These are phyloP conservation scores for Physcomitrium patens DNA, from an alignment of 225 moss, liverwort and hornwort genomes.

Conservation along the genomic window DNA sequence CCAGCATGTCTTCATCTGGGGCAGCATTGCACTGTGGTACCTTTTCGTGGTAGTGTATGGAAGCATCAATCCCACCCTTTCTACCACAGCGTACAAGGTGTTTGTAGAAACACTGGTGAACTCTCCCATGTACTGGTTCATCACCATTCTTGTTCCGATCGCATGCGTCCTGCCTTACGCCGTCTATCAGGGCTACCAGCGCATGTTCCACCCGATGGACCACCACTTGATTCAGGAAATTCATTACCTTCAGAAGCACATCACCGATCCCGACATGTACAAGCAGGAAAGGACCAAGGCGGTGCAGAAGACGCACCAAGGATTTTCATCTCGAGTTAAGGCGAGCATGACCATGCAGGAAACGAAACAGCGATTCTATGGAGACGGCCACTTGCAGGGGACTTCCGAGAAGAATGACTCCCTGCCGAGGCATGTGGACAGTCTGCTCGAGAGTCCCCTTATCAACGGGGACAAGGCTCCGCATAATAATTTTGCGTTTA, in stretches of 20 bases:
- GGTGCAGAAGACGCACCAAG: slow-evolving; percentile 75
- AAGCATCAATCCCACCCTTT: slow-evolving; percentile 40
- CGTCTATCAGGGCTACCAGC: slow-evolving; percentile 62
- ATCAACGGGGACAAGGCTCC: slow-evolving; percentile 34
- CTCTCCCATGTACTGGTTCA: slow-evolving; percentile 80
- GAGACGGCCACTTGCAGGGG: not conserved
- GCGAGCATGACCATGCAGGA: slow-evolving; percentile 82
- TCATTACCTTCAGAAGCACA: slow-evolving; percentile 91
- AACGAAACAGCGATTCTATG: slow-evolving; percentile 63
- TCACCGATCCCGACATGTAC: slow-evolving; percentile 96
- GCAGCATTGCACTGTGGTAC: slow-evolving; percentile 88
- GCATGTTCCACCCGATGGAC: slow-evolving; percentile 89
- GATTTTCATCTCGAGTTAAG: slow-evolving; percentile 85
- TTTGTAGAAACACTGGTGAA: slow-evolving; percentile 76
- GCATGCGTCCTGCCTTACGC: slow-evolving; percentile 79
- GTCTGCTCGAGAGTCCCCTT: slow-evolving; percentile 53
- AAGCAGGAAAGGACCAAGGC: slow-evolving; percentile 86
- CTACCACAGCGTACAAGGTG: slow-evolving; percentile 91
- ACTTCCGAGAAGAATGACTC: slow-evolving; percentile 18
- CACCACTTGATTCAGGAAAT: slow-evolving; percentile 98
- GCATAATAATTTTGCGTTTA: slow-evolving; percentile 29
- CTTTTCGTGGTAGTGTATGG: slow-evolving; percentile 85
- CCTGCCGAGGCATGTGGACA: slow-evolving; percentile 49
- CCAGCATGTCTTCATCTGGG: slow-evolving; percentile 94
- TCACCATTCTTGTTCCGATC: slow-evolving; percentile 61